A percentile compares a stretch with the other conserved stretches of the same genome.
These are phyloP conservation scores for Penicillium lividum DNA, from an alignment of 495 filamentous ascomycete genomes.

Conservation along the genomic window DNA sequence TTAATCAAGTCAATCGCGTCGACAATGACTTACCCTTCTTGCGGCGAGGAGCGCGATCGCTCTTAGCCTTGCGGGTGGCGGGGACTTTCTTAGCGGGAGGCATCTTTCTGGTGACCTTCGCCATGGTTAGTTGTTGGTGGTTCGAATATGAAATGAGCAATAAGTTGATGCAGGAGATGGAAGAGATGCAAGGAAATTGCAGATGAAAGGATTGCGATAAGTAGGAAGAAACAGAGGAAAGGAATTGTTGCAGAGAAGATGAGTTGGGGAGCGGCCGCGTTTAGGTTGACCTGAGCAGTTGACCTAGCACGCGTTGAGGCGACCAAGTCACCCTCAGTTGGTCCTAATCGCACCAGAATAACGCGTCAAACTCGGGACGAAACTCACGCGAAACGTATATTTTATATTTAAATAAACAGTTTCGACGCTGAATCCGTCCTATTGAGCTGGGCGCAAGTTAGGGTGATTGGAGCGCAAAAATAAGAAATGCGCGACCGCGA, in stretches of 20 bases:
- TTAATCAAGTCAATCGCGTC: constrained; percentile 5
- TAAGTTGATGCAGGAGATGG: no score
- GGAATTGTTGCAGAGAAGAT: background rate
- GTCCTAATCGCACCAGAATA: background rate
- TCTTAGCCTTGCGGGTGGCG: constrained; percentile 52
- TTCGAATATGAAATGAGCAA: background rate
- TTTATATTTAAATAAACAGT: background rate
- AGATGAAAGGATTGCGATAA: background rate
- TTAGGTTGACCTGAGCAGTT: no score
- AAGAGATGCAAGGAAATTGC: background rate
- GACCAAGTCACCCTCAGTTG: background rate
- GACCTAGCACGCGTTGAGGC: background rate
- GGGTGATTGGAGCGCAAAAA: constrained; percentile 10
- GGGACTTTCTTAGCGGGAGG: constrained; percentile 63
- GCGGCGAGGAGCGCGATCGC: constrained; percentile 62
- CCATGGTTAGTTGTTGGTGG: background rate
- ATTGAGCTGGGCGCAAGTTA: constrained; percentile 9
- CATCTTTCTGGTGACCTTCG: constrained; percentile 45
- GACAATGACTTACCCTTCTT: constrained; percentile 73
- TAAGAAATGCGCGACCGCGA: constrained; percentile 12
- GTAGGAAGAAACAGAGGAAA: background rate
- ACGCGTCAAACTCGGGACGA: background rate
- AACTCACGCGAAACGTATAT: background rate
- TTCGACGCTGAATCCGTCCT: constrained; percentile 3
- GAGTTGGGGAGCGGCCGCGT: no score